phyloP scores from a whole-genome alignment of 2,329 filamentous ascomycete genomes.

The Coniochaeta ligniaria region DNA sequence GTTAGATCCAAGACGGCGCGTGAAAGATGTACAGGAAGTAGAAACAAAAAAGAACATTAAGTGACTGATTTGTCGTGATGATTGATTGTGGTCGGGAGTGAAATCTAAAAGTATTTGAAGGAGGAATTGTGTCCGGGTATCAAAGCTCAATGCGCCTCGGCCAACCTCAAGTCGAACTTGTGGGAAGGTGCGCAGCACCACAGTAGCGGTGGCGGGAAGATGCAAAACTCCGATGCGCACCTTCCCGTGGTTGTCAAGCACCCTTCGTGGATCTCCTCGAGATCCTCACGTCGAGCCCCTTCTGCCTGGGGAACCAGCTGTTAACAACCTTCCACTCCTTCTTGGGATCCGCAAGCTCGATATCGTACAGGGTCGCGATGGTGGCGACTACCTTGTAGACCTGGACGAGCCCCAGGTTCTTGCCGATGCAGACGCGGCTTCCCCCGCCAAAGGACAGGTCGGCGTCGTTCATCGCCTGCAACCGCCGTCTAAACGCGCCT shows the following conservation, averaged over 20 bases:
- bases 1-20: too few relatives aligned
- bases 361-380: conserved; percentile 30
- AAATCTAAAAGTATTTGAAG: too few relatives aligned
- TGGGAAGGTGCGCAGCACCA: too few relatives aligned
- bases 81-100: too few relatives aligned
- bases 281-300: background rate
- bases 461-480: conserved; percentile 24
- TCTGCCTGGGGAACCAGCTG: background rate
- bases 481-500: conserved; percentile 22
- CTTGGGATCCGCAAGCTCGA: conserved; percentile 8
- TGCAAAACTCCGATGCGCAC: too few relatives aligned
- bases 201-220: too few relatives aligned
- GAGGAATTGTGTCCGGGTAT: too few relatives aligned
- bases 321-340: background rate
- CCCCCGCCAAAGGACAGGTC: conserved; percentile 27
- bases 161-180: too few relatives aligned
- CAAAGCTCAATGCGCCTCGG: too few relatives aligned
- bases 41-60: too few relatives aligned
- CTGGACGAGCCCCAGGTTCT: conserved; percentile 23
- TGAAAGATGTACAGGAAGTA: too few relatives aligned
- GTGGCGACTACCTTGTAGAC: conserved; percentile 31
- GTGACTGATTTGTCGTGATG: too few relatives aligned
- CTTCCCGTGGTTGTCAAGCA: background rate
- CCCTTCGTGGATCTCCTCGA: background rate
- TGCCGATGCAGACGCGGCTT: conserved; percentile 24